Percentiles rank a stretch among this genome's conserved stretches.
phyloP scores from a whole-genome alignment of 2,329 filamentous ascomycete genomes.

The Fusarium pseudograminearum region DNA sequence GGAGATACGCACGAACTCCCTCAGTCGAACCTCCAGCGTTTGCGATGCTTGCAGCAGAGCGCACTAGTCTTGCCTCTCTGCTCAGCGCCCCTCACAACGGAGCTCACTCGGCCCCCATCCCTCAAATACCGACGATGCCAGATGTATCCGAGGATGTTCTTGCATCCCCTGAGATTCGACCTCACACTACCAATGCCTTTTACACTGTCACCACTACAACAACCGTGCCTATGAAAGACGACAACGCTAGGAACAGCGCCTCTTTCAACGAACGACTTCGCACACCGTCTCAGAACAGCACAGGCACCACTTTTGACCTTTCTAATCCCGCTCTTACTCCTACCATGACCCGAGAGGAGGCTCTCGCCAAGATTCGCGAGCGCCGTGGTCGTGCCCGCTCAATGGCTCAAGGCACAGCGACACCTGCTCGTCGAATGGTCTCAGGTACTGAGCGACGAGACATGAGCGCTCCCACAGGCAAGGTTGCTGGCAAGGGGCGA shows the following conservation, averaged over 20 bases:
- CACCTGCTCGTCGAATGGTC: slow-evolving; percentile 67
- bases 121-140: slow-evolving; percentile 55
- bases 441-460: slow-evolving; percentile 62
- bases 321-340: slow-evolving; percentile 71
- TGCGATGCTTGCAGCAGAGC: slow-evolving; percentile 64
- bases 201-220: slow-evolving; percentile 65
- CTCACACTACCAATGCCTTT: slow-evolving; percentile 61
- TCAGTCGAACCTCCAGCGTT: slow-evolving; percentile 72
- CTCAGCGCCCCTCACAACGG: slow-evolving; percentile 66
- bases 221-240: slow-evolving; percentile 64
- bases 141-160: slow-evolving; percentile 34
- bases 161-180: slow-evolving; percentile 51
- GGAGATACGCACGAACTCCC: slow-evolving; percentile 68
- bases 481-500: slow-evolving; percentile 44
- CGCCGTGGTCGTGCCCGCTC: slow-evolving; percentile 77
- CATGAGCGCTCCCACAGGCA: slow-evolving; percentile 61
- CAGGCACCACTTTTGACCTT: slow-evolving; percentile 60
- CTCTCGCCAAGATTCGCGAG: slow-evolving; percentile 79
- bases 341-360: slow-evolving; percentile 78
- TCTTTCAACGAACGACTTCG: slow-evolving; percentile 60
- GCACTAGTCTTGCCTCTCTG: slow-evolving; percentile 71
- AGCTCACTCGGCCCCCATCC: slow-evolving; percentile 51
- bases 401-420: slow-evolving; percentile 71
- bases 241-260: slow-evolving; percentile 53
- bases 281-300: slow-evolving; percentile 58